Evolutionary conservation across 1,284 basidiomycete genomes (phyloP).

Genomic region (Pterulicium gracile): DNA sequence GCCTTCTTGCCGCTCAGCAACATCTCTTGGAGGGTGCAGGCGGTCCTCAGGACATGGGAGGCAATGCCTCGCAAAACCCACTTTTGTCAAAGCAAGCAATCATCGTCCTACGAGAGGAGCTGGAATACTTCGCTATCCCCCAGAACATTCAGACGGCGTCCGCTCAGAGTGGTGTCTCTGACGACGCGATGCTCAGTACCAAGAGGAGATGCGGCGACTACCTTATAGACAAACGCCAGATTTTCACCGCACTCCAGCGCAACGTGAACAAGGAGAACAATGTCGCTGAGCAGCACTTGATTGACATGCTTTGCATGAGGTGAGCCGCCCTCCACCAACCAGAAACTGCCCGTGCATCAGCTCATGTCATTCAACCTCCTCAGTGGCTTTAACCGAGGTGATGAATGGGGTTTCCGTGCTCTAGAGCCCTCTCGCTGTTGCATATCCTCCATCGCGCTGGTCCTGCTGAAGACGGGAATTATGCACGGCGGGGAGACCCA

Average conservation of each 20-base stretch:
- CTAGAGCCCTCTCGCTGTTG: conserved; percentile 93
- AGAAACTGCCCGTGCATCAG: conserved; percentile 3
- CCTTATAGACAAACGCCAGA: conserved; percentile 82
- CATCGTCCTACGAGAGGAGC: conserved; percentile 94
- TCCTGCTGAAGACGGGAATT: conserved; percentile 96
- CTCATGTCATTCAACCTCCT: conserved; percentile 5
- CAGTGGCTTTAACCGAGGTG: conserved; percentile 93
- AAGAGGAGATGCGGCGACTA: conserved; percentile 82
- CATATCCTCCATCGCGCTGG: conserved; percentile 96
- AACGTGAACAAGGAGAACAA: conserved; percentile 99
- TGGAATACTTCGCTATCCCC: conserved; percentile 97
- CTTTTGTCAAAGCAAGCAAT: conserved; percentile 95
- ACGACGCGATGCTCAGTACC: conserved; percentile 61
- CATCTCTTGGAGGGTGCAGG: conserved; percentile 52
- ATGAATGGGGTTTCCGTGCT: conserved; percentile 95
- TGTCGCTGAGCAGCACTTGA: conserved; percentile 96
- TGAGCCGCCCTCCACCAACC: conserved; percentile 23
- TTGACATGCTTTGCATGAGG: conserved; percentile 99
- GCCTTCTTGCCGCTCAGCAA: conserved; percentile 73
- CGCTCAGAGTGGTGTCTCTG: conserved; percentile 71
- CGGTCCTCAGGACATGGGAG: conserved; percentile 50
- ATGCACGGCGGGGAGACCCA: conserved; percentile 62
- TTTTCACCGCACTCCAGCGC: conserved; percentile 95
- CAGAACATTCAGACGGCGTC: conserved; percentile 58
- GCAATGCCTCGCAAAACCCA: conserved; percentile 72